Conservation (phyloP, 192 early-diverging fungal species). For the Glomus cerebriforme region DNA sequence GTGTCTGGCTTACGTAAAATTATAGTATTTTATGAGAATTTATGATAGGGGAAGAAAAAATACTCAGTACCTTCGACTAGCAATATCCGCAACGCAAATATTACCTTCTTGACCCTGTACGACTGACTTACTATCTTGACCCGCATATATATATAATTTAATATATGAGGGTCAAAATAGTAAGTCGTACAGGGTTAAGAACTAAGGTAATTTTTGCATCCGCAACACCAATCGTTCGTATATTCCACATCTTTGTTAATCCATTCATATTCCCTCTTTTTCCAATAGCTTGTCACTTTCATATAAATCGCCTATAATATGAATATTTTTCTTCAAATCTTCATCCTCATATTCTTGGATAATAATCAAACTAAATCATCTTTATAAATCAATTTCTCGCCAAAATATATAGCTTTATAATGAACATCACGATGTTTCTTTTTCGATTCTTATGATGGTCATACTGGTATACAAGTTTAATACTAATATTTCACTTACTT, state of each 20-base stretch:
- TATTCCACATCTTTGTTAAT: neutral
- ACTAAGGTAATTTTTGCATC: no score
- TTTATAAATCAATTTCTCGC: neutral
- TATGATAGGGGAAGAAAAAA: neutral
- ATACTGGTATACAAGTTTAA: no score
- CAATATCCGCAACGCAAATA: neutral
- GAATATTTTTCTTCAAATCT: neutral
- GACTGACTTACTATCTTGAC: no score
- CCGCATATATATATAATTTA: no score
- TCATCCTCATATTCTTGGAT: neutral
- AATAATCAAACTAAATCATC: neutral
- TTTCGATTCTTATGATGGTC: no score
- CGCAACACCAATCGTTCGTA: no score
- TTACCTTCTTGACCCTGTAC: no score
- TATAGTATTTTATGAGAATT: no score
- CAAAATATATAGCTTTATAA: neutral
- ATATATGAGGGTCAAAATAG: no score
- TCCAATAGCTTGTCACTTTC: neutral
- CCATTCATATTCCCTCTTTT: neutral
- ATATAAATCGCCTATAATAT: neutral
- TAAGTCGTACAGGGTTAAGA: no score
- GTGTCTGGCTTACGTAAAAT: no score
- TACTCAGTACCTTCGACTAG: neutral
- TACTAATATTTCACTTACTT: no score
- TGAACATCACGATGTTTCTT: neutral